Evolutionary conservation across 2,329 filamentous ascomycete genomes (phyloP), one percentile per base, ranked within the genome.

Genomic region (Furcasterigmium furcatum): DNA sequence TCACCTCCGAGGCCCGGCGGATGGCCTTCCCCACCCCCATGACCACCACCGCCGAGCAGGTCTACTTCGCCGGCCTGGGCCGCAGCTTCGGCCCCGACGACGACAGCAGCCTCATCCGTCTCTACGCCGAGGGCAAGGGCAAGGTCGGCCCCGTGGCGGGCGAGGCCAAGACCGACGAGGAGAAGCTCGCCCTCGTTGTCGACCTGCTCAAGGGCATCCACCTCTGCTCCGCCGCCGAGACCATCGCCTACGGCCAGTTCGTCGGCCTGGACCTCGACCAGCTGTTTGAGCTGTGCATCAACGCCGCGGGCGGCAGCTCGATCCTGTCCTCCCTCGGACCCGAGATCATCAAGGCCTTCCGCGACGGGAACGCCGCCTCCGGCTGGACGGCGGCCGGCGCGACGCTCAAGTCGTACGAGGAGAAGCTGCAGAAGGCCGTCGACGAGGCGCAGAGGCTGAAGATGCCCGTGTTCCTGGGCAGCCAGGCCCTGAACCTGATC

Each of bases 1-100:
- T 88, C 59, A 87, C 84, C 2, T 76, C 79, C 21, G 82, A 81
- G 47, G 82, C 82, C 1, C 70, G 82, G 18, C 67, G 77, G 35
- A 64, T 70, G 44, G 68, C 70, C 22, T 87, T 85, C 59, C 74
- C 81, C 0, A 76, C 76, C 1, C 80, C 80, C 0, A 76, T 88
- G 57, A 79, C 77, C 45, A 76, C 74, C 30, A 71, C 74, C 0
- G 82, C 84, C 10, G 84, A 88, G 63, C 82, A 86, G 60, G 72
- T 78, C 22, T 87, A 85, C 58, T 74, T 85, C 45, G 64, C 77
- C 22, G 80, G 74, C 13, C 61, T 86, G 8, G 69, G 76, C 20
- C 74, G 77, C 34, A 84, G 83, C 9, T 82, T 21, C 52, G 70
- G 67, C 3, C 51, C 60, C 5, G 68, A 73, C 40, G 72, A 74